phyloP scores from a whole-genome alignment of 2,329 filamentous ascomycete species.

The Apiospora aurea region DNA sequence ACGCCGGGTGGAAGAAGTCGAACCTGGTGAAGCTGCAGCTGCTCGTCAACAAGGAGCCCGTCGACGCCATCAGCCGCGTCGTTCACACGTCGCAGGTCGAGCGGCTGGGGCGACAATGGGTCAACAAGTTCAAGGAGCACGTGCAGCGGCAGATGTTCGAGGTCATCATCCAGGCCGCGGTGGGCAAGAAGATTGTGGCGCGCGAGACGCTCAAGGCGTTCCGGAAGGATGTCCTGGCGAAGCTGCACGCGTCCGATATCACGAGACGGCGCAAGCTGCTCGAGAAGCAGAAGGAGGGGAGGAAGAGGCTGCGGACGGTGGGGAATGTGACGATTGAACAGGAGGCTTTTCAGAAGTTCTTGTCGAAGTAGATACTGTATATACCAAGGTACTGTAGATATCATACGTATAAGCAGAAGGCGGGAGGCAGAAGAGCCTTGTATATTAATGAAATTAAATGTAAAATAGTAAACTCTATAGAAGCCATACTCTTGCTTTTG shows the following conservation, averaged over 20 bases:
- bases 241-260: slow-evolving; percentile 91
- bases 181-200: slow-evolving; percentile 83
- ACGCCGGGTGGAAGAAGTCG: slow-evolving; percentile 83
- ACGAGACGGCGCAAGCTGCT: slow-evolving; percentile 83
- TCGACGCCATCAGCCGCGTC: slow-evolving; percentile 93
- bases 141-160: slow-evolving; percentile 98
- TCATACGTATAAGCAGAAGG: not conserved
- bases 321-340: slow-evolving; percentile 97
- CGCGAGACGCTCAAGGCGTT: slow-evolving; percentile 96
- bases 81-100: slow-evolving; percentile 85
- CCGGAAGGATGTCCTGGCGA: slow-evolving; percentile 91
- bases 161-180: slow-evolving; percentile 90
- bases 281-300: slow-evolving; percentile 95
- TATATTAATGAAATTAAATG: not conserved
- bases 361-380: slow-evolving; percentile 76
- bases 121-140: slow-evolving; percentile 95
- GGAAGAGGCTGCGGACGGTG: slow-evolving; percentile 83
- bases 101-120: slow-evolving; percentile 84
- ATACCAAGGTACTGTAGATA: not conserved
- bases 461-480: slow-evolving; percentile 4
- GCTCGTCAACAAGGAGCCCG: slow-evolving; percentile 89
- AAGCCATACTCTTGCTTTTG: not conserved
- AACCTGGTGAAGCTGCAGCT: slow-evolving; percentile 89
- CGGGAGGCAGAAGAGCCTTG: too few relatives aligned
- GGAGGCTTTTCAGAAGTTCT: slow-evolving; percentile 91